phyloP scores from a whole-genome alignment of 495 filamentous ascomycete species.

The Penicillium canescens region DNA sequence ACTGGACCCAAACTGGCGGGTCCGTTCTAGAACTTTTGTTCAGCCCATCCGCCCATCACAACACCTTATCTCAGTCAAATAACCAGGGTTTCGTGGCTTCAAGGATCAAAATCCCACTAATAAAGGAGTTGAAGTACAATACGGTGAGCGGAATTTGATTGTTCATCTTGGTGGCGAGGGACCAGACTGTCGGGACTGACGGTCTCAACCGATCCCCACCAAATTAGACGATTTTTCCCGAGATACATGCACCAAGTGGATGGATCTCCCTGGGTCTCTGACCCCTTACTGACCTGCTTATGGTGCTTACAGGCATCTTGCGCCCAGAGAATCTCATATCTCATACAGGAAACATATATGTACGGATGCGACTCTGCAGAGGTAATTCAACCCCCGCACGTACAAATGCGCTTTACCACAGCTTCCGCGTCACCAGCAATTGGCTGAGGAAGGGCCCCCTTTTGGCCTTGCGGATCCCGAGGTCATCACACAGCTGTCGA shows the following conservation, averaged over 20 bases:
- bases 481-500: neutral
- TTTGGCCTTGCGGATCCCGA: slow-evolving; percentile 8
- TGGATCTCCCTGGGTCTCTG: neutral
- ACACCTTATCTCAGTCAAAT: too few species aligned
- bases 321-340: too few species aligned
- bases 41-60: too few species aligned
- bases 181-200: slow-evolving; percentile 4
- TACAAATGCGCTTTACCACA: neutral
- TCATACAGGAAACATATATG: too few species aligned
- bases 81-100: too few species aligned
- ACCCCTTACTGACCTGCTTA: neutral
- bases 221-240: slow-evolving; percentile 1
- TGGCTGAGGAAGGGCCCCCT: neutral
- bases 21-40: too few species aligned
- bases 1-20: too few species aligned
- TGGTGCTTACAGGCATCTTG: too few species aligned
- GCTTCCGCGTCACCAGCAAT: slow-evolving; percentile 8
- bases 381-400: too few species aligned
- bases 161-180: neutral
- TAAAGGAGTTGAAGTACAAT: neutral
- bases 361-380: too few species aligned
- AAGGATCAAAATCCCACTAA: too few species aligned
- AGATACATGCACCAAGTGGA: neutral
- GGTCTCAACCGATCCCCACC: neutral
- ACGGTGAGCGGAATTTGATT: neutral